Evolutionary conservation across 768 basidiomycete species (phyloP).

Genomic region (Strobilomyces confusus): DNA sequence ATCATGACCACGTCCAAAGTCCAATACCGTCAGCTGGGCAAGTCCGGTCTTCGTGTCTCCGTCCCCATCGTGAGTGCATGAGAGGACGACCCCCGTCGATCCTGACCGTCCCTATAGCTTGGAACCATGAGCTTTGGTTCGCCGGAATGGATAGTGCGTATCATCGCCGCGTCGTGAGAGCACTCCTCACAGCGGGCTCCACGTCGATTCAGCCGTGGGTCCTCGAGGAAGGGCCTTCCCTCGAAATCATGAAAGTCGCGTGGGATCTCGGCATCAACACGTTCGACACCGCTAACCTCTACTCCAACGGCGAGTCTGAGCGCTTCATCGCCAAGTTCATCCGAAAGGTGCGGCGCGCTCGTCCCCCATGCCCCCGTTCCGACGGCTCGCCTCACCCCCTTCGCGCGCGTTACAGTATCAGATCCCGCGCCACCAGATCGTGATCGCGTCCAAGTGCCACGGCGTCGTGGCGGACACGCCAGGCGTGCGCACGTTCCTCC

Average conservation of each 20-base stretch:
- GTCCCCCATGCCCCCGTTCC: neutral
- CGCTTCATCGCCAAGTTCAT: constrained; percentile 35
- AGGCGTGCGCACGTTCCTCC: neutral
- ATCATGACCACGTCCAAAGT: constrained; percentile 17
- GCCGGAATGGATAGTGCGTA: constrained; percentile 23
- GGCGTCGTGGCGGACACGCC: constrained; percentile 13
- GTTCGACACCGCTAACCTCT: constrained; percentile 39
- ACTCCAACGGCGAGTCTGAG: constrained; percentile 37
- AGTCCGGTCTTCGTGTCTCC: constrained; percentile 31
- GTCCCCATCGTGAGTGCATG: constrained; percentile 31
- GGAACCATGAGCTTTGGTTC: constrained; percentile 28
- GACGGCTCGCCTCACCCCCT: too few relatives aligned
- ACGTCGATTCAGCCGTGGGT: constrained; percentile 20
- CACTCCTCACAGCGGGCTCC: neutral
- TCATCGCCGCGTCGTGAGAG: neutral
- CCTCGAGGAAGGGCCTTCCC: constrained; percentile 26
- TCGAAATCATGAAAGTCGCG: constrained; percentile 36
- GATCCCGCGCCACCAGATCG: constrained; percentile 32
- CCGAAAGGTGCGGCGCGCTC: constrained; percentile 25
- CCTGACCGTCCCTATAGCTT: constrained; percentile 16
- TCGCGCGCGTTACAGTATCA: constrained; percentile 16
- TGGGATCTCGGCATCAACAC: constrained; percentile 39
- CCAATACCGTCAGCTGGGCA: constrained; percentile 30
- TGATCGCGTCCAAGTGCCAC: constrained; percentile 30
- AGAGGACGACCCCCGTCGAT: neutral